A percentile compares a stretch with the other conserved stretches of the same genome.
Evolutionary conservation across 257 asterid species (phyloP).

Genomic region (Plantago elongata): DNA sequence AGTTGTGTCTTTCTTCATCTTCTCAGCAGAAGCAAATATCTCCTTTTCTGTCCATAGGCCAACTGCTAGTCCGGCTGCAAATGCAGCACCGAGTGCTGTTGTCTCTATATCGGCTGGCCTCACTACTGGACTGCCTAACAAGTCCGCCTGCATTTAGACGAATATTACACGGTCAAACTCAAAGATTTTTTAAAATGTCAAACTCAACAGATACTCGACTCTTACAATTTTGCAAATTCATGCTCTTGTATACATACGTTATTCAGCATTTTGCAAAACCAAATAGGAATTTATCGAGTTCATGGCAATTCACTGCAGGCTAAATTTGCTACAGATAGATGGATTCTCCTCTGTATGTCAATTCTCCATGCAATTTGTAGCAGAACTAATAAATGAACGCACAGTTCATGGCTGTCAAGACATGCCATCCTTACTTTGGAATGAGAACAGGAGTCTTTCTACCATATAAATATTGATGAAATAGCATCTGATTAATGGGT

Average conservation of each 20-base stretch:
- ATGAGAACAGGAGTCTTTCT: background rate
- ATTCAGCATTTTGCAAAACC: too few relatives aligned
- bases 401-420: background rate
- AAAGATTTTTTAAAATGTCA: too few relatives aligned
- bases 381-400: background rate
- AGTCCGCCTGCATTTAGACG: slow-evolving; percentile 51
- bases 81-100: slow-evolving; percentile 96
- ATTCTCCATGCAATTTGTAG: too few relatives aligned
- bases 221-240: too few relatives aligned
- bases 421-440: background rate
- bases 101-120: slow-evolving; percentile 91
- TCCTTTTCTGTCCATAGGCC: slow-evolving; percentile 74
- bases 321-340: too few relatives aligned
- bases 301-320: too few relatives aligned
- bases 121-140: slow-evolving; percentile 72
- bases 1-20: slow-evolving; percentile 40
- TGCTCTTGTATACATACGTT: too few relatives aligned
- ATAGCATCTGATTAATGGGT: background rate
- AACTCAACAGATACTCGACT: too few relatives aligned
- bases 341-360: too few relatives aligned
- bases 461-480: background rate
- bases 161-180: too few relatives aligned
- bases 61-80: slow-evolving; percentile 89
- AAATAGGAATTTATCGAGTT: too few relatives aligned
- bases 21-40: slow-evolving; percentile 56